A percentile compares a stretch with the other conserved stretches of the same genome.
These are phyloP conservation scores for Colletotrichum costaricense DNA, from an alignment of 2,329 filamentous ascomycete species.

Conservation along the genomic window DNA sequence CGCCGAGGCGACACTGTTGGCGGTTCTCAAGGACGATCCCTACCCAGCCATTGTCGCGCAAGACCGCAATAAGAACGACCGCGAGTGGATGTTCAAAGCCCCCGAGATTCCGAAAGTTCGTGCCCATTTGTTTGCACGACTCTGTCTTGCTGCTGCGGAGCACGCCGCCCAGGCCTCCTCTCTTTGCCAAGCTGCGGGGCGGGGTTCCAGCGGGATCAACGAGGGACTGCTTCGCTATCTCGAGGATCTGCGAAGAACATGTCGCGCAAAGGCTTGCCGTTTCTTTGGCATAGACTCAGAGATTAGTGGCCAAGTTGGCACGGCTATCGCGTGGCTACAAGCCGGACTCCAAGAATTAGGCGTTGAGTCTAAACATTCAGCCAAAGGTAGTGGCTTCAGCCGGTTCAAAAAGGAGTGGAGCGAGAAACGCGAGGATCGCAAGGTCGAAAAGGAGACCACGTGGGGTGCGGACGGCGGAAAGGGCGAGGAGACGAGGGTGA, in stretches of 20 bases:
- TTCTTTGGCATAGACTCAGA: constrained; percentile 95
- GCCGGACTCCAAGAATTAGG: constrained; percentile 83
- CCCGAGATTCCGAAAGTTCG: constrained; percentile 90
- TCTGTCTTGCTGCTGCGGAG: constrained; percentile 89
- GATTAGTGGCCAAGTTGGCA: constrained; percentile 81
- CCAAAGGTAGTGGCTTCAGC: constrained; percentile 67
- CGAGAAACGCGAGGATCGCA: constrained; percentile 83
- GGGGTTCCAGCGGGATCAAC: constrained; percentile 61
- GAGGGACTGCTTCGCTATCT: constrained; percentile 78
- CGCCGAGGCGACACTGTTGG: constrained; percentile 89
- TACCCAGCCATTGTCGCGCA: constrained; percentile 87
- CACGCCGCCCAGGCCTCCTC: constrained; percentile 81
- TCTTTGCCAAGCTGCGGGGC: constrained; percentile 54
- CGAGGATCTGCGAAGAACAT: constrained; percentile 78
- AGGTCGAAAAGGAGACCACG: constrained; percentile 76
- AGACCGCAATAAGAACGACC: constrained; percentile 83
- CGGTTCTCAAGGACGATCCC: constrained; percentile 93
- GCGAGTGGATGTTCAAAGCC: constrained; percentile 96
- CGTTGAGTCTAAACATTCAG: constrained; percentile 62
- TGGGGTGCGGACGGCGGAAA: constrained; percentile 90
- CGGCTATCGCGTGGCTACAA: constrained; percentile 86
- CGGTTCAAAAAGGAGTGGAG: constrained; percentile 79
- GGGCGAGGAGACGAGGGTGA: constrained; percentile 84
- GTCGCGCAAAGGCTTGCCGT: constrained; percentile 86
- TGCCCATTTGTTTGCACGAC: constrained; percentile 85